Conservation (phyloP, 805 yeast species). For the Saturnispora ahearnii region DNA sequence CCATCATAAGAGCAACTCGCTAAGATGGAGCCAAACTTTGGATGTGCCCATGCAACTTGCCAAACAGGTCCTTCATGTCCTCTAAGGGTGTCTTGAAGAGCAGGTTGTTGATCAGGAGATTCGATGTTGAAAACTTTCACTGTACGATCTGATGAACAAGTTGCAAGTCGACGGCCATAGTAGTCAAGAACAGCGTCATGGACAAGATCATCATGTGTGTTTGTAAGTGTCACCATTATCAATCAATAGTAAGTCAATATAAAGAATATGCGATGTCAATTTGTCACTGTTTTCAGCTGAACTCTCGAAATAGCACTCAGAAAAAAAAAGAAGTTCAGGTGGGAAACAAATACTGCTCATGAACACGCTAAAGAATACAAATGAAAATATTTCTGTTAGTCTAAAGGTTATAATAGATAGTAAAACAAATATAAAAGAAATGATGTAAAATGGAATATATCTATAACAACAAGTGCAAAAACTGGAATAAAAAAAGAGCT, state of each 20-base stretch:
- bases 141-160: constrained; percentile 94
- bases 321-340: neutral
- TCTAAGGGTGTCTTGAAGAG: constrained; percentile 69
- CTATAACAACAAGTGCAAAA: neutral
- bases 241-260: constrained; percentile 1
- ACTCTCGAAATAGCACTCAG: neutral
- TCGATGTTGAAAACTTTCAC: constrained; percentile 88
- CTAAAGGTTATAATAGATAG: too few species aligned
- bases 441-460: too few species aligned
- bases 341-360: neutral
- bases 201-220: constrained; percentile 86
- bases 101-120: constrained; percentile 60
- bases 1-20: constrained; percentile 97
- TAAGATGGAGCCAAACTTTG: constrained; percentile 88
- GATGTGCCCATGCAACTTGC: constrained; percentile 99
- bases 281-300: neutral
- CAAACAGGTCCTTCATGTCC: constrained; percentile 99
- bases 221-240: constrained; percentile 65
- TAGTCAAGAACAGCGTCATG: constrained; percentile 97
- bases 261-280: neutral
- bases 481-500: neutral
- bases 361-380: neutral
- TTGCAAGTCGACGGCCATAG: constrained; percentile 92
- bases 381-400: too few species aligned
- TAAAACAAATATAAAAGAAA: too few species aligned